A percentile compares a stretch with the other conserved stretches of the same genome.
These are phyloP conservation scores for Gaertneriomyces sp. DNA, from an alignment of 192 early-diverging fungal species.

Conservation along the genomic window DNA sequence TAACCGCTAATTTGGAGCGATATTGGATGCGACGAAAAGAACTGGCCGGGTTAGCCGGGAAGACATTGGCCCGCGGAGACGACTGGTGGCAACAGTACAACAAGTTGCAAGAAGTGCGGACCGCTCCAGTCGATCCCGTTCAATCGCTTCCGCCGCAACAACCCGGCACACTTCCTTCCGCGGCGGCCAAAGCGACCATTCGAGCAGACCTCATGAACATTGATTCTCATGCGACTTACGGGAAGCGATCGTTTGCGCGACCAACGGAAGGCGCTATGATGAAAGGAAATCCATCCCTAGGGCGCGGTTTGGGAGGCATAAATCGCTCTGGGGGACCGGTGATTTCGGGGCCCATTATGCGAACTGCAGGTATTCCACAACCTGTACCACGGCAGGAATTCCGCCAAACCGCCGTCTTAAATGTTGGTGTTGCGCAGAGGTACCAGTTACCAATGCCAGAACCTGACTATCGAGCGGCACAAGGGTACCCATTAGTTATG, in stretches of 20 bases:
- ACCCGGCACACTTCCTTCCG: constrained; percentile 3
- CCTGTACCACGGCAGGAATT: no score
- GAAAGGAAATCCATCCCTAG: neutral
- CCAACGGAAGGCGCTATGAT: constrained; percentile 17
- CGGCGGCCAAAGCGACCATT: constrained; percentile 21
- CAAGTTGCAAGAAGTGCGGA: constrained; percentile 5
- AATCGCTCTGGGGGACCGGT: neutral
- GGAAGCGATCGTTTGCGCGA: constrained; percentile 1
- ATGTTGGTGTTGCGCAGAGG: no score
- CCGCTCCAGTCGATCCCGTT: neutral
- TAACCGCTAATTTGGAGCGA: constrained; percentile 71
- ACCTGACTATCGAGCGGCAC: no score
- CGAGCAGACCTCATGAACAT: constrained; percentile 20
- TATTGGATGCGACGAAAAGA: constrained; percentile 25
- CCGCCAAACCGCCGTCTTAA: no score
- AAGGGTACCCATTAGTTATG: no score
- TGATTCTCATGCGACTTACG: constrained; percentile 15
- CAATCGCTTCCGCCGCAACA: neutral
- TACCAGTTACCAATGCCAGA: no score
- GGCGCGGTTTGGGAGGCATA: neutral
- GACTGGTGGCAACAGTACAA: constrained; percentile 27
- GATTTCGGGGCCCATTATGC: no score
- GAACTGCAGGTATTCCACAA: no score
- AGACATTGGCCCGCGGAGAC: constrained; percentile 13
- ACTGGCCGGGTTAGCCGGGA: constrained; percentile 2